phyloP scores from a whole-genome alignment of 495 filamentous ascomycete species.

The Podospora conica region DNA sequence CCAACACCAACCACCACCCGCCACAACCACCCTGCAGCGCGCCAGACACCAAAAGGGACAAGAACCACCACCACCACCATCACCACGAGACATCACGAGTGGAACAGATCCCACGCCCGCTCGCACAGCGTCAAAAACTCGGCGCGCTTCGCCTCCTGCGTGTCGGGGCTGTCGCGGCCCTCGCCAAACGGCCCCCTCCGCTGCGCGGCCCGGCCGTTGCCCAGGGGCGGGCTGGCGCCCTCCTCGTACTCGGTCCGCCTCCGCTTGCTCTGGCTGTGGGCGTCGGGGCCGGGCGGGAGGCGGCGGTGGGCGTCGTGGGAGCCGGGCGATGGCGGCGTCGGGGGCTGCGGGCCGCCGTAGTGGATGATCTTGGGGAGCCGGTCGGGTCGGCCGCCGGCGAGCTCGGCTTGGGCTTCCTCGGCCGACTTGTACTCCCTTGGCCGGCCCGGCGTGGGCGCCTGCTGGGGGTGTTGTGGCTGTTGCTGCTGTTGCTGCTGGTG shows the following conservation, averaged over 20 bases:
- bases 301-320: constrained; percentile 18
- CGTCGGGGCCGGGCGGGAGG: constrained; percentile 31
- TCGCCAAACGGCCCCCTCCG: constrained; percentile 68
- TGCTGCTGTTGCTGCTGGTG: constrained; percentile 24
- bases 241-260: constrained; percentile 87
- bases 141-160: constrained; percentile 82
- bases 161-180: constrained; percentile 74
- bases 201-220: constrained; percentile 50
- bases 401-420: constrained; percentile 84
- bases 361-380: constrained; percentile 88
- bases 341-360: constrained; percentile 84
- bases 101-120: constrained; percentile 93
- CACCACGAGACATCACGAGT: constrained; percentile 57
- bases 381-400: constrained; percentile 87
- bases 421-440: constrained; percentile 88
- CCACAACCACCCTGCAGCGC: not conserved
- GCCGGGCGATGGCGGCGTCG: constrained; percentile 85
- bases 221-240: constrained; percentile 72
- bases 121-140: constrained; percentile 85
- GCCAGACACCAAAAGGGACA: not conserved
- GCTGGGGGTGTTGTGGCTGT: constrained; percentile 18
- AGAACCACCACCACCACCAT: not conserved
- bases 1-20: not conserved
- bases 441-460: constrained; percentile 45
- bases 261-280: constrained; percentile 54